These are phyloP conservation scores for Nigrograna mackinnonii DNA, from an alignment of 2,329 filamentous ascomycete species.

Conservation along the genomic window DNA sequence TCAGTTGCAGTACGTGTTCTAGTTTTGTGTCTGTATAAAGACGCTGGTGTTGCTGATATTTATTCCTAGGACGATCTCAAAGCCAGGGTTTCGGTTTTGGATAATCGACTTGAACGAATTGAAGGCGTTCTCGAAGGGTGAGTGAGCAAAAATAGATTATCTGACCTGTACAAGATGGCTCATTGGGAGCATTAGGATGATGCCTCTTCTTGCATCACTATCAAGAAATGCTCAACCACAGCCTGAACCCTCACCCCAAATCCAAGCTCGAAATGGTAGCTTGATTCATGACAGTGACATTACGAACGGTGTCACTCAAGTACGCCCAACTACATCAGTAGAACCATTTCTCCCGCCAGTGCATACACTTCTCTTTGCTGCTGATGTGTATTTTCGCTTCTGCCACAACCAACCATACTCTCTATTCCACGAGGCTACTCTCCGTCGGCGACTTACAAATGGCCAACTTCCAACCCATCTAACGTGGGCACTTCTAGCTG, in stretches of 20 bases:
- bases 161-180: not conserved
- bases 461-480: not conserved
- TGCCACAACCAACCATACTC: not conserved
- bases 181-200: not conserved
- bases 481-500: not conserved
- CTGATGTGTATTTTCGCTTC: not conserved
- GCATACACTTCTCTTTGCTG: not conserved
- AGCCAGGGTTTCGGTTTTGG: not conserved
- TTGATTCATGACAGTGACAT: no score
- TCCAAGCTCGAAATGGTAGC: no score
- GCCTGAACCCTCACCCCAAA: no score
- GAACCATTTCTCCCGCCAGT: not conserved
- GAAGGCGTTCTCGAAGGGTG: no score
- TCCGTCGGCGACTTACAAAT: not conserved
- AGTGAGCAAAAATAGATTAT: no score
- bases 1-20: no score
- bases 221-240: no score
- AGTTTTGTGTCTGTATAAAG: no score
- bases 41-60: no score
- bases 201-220: not conserved
- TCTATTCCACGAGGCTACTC: not conserved
- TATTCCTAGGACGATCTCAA: no score
- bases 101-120: not conserved
- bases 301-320: not conserved
- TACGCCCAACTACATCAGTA: not conserved